Conservation (phyloP, 2,329 filamentous ascomycete genomes). For the Aspergillus novofumigatus region DNA sequence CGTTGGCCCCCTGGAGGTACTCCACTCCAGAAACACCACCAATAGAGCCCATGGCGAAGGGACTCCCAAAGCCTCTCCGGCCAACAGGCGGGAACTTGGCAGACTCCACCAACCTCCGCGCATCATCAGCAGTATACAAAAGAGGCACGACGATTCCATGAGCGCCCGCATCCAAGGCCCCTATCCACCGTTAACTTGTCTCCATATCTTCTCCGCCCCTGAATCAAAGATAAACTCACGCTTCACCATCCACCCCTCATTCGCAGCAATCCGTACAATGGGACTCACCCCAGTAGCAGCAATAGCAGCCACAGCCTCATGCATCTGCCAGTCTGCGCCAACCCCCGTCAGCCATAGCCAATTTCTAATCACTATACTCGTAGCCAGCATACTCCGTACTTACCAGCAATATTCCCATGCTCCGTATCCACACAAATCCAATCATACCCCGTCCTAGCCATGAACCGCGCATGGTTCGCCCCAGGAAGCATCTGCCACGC, state of each 20-base stretch:
- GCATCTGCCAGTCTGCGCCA: constrained; percentile 42
- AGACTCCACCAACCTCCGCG: constrained; percentile 47
- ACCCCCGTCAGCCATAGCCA: background rate
- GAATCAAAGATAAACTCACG: constrained; percentile 29
- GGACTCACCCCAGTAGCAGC: constrained; percentile 40
- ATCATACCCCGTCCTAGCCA: constrained; percentile 51
- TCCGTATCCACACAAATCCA: constrained; percentile 55
- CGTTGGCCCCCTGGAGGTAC: constrained; percentile 54
- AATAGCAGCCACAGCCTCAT: constrained; percentile 50
- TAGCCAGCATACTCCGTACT: constrained; percentile 2
- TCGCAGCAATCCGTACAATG: constrained; percentile 49
- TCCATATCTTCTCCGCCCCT: background rate
- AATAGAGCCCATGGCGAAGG: constrained; percentile 47
- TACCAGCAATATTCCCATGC: constrained; percentile 54
- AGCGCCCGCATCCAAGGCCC: constrained; percentile 56
- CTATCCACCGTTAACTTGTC: constrained; percentile 17
- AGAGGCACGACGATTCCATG: constrained; percentile 56
- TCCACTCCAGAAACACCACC: constrained; percentile 39
- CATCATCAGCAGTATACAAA: constrained; percentile 51
- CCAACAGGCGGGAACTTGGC: constrained; percentile 55
- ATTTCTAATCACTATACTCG: background rate
- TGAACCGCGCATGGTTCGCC: constrained; percentile 50
- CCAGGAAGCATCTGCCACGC: constrained; percentile 58
- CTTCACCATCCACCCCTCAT: constrained; percentile 61
- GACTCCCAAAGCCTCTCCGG: constrained; percentile 53